Evolutionary conservation across 352 stramenopile species (phyloP), one percentile per base, ranked within the genome.

Genomic region (Pythium periplocum): DNA sequence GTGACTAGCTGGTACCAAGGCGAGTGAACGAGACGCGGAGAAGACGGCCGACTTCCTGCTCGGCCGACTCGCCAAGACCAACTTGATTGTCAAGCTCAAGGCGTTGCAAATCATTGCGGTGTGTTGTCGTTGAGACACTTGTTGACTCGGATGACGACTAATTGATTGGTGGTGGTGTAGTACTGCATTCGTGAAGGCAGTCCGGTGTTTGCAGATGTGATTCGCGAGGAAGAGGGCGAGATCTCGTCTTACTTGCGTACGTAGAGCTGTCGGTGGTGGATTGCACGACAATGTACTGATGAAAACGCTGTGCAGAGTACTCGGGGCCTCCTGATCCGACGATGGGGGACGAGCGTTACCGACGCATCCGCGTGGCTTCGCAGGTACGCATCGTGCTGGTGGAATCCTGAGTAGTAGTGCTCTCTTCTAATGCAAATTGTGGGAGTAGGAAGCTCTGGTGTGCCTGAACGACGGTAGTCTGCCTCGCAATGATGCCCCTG

Each of bases 11-110:
- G 54, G 64, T 9, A 88, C 76, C 30, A 90, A 84, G 59, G 57
- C 69, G 32, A 88, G 71, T 48, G 59, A 68, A 17, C 75, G 81
- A 9, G 75, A 90, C 42, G 78, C 76, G 5, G 81, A 92, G 61
- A 94, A 94, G 58, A 75, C 78, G 30, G 83, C 70, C 10, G 83
- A 94, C 61, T 94, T 82, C 35, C 64, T 94, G 69, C 56, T 94
- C 11, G 71, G 72, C 6, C 68, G 83, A 33, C 67, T 91, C 6
- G 73, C 74, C 55, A 94, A 92, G 62, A 87, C 68, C 64, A 94
- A 94, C 58, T 56, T 91, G 51, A 90, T 81, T 42, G 83, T 94
- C 42, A 91, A 91, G 57, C 68, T 92, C 42, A 94, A 94, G 71
- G 81, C 79, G 49, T 55, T 94, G 49, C 83, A 94, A 68, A 78